Evolutionary conservation across 257 asterid species (phyloP), one percentile per base, ranked within the genome.

Genomic region (Rauvolfia tetraphylla): DNA sequence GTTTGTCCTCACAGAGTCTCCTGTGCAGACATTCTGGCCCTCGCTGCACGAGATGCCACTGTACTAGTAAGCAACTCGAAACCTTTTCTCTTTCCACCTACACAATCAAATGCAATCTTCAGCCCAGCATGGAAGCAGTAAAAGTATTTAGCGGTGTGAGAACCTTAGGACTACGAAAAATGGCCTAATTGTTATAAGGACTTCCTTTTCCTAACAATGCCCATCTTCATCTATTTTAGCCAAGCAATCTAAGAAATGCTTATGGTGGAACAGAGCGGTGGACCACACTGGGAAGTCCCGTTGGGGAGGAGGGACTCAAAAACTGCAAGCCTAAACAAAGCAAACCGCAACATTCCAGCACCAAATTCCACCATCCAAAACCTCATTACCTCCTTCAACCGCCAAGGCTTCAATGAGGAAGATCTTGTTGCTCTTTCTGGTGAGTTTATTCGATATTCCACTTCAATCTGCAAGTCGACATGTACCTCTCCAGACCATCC

Each of bases 341-440:
- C 97, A 29, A 91, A 84, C 85, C 20, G 78, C 2, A 66, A 88
- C 42, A 85, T 93, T 71, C 97, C 97, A 0, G 93, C 94, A 22
- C 96, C 98, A 3, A 91, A 91, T 78, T 88, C 96, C 63, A 89
- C 97, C 33, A 81, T 93, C 86, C 90, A 88, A 75, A 83, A 83
- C 29, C 90, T 93, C 14, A 31, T 87, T 17, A 72, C 77, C 2
- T 77, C 81, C 75, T 93, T 93, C 84, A 79, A 58, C n/a, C 86
- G 77, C 62, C 86, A 93, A 82, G 97, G 94, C 80, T 90, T 89
- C 29, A 41, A 85, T 36, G 84, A 78, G 75, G 81, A 87, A 78
- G 98, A 91, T 73, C 93, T 93, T 36, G 96, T 91, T 44, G 89
- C 98, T 66, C 94, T 89, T 41, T 93, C 97, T 0, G 96, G 98